Percentiles rank a stretch among this genome's conserved stretches.
These are phyloP conservation scores for Scenedesmus sp. DNA, from an alignment of 163 green algal species.

Conservation along the genomic window DNA sequence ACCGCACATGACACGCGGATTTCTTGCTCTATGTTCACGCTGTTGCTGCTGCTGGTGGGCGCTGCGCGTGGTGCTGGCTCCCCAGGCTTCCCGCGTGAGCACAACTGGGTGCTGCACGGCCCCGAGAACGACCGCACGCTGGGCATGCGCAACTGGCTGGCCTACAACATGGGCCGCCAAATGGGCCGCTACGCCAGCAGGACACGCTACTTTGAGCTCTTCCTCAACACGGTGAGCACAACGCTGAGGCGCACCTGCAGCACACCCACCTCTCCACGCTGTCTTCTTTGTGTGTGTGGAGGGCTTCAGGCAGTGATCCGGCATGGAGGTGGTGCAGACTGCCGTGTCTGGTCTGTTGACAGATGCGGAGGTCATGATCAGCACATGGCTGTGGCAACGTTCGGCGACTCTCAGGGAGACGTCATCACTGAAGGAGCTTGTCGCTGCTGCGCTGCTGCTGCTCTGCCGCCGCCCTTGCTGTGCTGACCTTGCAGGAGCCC, in stretches of 20 bases:
- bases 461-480: not conserved
- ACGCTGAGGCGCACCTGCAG: too few relatives aligned
- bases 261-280: too few relatives aligned
- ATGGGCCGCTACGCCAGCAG: constrained; percentile 74
- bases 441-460: not conserved
- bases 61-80: not conserved
- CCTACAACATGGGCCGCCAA: constrained; percentile 66
- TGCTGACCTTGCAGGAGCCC: constrained; percentile 13
- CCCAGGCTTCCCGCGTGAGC: constrained; percentile 74
- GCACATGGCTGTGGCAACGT: too few relatives aligned
- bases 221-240: constrained; percentile 39
- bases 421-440: too few relatives aligned
- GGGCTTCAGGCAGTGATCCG: too few relatives aligned
- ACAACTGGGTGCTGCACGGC: constrained; percentile 82
- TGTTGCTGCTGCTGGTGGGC: not conserved
- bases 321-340: too few relatives aligned
- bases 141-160: constrained; percentile 84
- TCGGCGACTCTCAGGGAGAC: too few relatives aligned
- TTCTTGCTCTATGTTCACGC: too few relatives aligned
- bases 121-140: constrained; percentile 77
- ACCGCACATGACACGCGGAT: too few relatives aligned
- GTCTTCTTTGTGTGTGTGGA: not conserved
- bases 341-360: too few relatives aligned
- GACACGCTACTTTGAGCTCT: constrained; percentile 61
- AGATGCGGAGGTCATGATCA: too few relatives aligned